Conservation (phyloP, 176 grass and related monocot genomes). For the Puccinellia tenuiflora region DNA sequence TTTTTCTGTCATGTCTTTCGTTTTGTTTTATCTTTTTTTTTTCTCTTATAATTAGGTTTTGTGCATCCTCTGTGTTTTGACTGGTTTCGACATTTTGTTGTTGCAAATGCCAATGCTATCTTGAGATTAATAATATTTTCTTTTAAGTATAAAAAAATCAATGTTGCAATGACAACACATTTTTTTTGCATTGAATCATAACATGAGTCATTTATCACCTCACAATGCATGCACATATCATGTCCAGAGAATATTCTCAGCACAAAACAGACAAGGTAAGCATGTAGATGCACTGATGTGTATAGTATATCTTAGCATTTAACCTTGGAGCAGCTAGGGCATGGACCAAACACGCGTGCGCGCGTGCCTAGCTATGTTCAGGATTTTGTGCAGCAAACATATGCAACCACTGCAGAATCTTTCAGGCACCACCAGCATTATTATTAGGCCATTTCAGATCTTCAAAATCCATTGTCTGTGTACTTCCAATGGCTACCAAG, state of each 20-base stretch:
- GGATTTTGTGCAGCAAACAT: conserved; percentile 22
- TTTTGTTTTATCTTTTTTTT: no score
- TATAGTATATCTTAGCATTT: background rate
- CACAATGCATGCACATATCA: background rate
- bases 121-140: no score
- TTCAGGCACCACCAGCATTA: conserved; percentile 12
- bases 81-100: no score
- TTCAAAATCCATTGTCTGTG: background rate
- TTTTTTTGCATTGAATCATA: background rate
- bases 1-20: no score
- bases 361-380: background rate
- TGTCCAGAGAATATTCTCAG: background rate
- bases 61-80: no score
- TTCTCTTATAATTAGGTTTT: no score
- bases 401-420: conserved; percentile 9
- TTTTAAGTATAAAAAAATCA: no score
- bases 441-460: background rate
- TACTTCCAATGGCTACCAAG: conserved; percentile 5
- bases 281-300: background rate
- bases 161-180: background rate
- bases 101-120: no score
- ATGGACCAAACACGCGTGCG: conserved; percentile 1
- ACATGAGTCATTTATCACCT: background rate
- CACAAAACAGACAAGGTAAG: background rate
- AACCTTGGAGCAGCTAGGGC: background rate